These are phyloP conservation scores for Fagus sylvatica DNA, from an alignment of 306 rosid genomes.

Conservation along the genomic window DNA sequence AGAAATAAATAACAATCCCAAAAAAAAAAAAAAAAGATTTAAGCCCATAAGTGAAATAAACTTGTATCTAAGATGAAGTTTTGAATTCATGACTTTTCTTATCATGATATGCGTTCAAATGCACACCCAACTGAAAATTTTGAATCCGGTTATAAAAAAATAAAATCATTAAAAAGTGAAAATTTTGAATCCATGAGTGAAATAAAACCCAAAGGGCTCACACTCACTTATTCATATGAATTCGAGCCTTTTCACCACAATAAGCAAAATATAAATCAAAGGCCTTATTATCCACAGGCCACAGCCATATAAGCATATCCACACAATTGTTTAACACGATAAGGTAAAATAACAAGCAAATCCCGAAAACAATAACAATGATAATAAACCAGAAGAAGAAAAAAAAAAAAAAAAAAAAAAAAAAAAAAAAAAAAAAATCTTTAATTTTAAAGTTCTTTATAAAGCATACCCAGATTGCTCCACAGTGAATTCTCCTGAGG, in stretches of 20 bases:
- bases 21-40: neutral
- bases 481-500: conserved; percentile 84
- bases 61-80: neutral
- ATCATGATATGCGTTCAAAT: too few species aligned
- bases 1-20: neutral
- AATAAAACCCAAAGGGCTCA: neutral
- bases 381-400: neutral
- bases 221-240: neutral
- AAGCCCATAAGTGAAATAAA: conserved; percentile 13
- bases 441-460: neutral
- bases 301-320: neutral
- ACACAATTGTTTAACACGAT: neutral
- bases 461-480: conserved; percentile 56
- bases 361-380: neutral
- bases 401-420: neutral
- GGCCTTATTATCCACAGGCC: too few species aligned
- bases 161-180: too few species aligned
- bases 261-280: neutral
- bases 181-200: neutral
- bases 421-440: neutral
- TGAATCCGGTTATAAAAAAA: too few species aligned
- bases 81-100: too few species aligned
- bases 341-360: neutral
- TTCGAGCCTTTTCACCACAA: neutral
- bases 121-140: too few species aligned